Evolutionary conservation across 2,329 filamentous ascomycete species (phyloP).

Genomic region (Aspergillus phoenicis): DNA sequence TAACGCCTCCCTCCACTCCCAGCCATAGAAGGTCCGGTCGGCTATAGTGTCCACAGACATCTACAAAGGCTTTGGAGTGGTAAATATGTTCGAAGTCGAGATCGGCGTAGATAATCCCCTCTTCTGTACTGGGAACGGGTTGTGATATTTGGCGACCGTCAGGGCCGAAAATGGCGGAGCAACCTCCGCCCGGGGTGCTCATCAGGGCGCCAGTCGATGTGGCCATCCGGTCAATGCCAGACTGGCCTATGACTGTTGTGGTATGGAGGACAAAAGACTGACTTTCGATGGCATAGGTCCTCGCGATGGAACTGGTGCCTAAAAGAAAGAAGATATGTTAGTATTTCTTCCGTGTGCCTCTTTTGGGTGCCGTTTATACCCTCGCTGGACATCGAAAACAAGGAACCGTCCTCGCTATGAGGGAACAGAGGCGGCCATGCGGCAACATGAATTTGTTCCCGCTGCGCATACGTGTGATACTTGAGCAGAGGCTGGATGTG

Average conservation of each 20-base stretch:
- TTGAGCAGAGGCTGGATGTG: constrained; percentile 55
- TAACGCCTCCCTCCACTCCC: not conserved
- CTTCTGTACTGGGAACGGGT: constrained; percentile 39
- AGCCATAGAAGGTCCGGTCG: constrained; percentile 15
- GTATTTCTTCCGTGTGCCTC: not conserved
- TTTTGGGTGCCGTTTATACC: constrained; percentile 14
- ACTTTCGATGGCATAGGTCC: constrained; percentile 61
- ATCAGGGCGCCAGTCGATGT: constrained; percentile 43
- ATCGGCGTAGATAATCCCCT: constrained; percentile 54
- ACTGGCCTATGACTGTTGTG: constrained; percentile 51
- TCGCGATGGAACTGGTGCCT: constrained; percentile 49
- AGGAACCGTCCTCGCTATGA: constrained; percentile 19
- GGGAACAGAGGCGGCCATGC: constrained; percentile 49
- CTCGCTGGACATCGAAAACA: constrained; percentile 38
- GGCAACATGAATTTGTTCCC: constrained; percentile 52
- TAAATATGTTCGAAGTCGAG: constrained; percentile 49
- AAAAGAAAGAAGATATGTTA: not conserved
- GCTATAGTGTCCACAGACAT: constrained; percentile 11
- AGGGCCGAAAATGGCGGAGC: constrained; percentile 53
- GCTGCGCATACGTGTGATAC: constrained; percentile 49
- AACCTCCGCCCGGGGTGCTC: constrained; percentile 46
- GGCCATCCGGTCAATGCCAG: constrained; percentile 50
- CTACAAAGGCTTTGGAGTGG: constrained; percentile 25
- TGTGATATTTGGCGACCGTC: constrained; percentile 53
- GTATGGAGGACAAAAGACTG: constrained; percentile 58